Base-by-base conservation (phyloP, 78 protist species). In the Capsaspora owczarzaki region DNA sequence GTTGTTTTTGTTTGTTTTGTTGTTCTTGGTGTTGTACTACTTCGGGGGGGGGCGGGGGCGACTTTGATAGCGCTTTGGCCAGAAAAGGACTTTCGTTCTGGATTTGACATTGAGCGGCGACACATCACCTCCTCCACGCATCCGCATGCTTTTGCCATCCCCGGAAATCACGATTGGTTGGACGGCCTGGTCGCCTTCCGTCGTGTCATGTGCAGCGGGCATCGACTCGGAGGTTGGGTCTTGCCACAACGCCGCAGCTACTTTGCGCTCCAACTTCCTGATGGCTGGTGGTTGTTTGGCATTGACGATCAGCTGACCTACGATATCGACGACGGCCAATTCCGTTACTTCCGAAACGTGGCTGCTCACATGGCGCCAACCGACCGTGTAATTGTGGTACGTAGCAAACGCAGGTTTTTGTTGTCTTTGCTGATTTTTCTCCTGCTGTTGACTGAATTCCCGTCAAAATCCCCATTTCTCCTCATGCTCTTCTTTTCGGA, bases 121-220 rank as follows among this genome's bases (percentile, higher is more conserved):
- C n/a, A n/a, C 12, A 46, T 46, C 51, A 5, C 51, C 51, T 5
- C 5, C 51, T 12, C 29, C 6, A 14, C 29, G 69, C 14, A 61
- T 33, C 79, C 79, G 35, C 41, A 41, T 4, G 37, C 31, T 14
- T 75, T 49, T 42, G 79, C 79, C 31, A 37, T 75, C 69, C 79
- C 79, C 3, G 79, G 79, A 12, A 75, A 75, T 66, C 79, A 75
- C 31, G 79, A 75, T 41, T 75, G 79, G 79, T 3, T 44, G 66
- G 79, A 75, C 43, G 79, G 79, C 46, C 79, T 75, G 4, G 63
- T 12, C 41, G 29, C 47, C n/a, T 75, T 41, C 66, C 60, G 60
- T 2, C 38, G 63, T 25, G 10, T 14, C 61, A 20, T 75, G 40
- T 31, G 44, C 61, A 10, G 40, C 60, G 10, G 6, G 25, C 4